phyloP scores from a whole-genome alignment of 345 rosid genomes.

The Hibiscus tridactylites region DNA sequence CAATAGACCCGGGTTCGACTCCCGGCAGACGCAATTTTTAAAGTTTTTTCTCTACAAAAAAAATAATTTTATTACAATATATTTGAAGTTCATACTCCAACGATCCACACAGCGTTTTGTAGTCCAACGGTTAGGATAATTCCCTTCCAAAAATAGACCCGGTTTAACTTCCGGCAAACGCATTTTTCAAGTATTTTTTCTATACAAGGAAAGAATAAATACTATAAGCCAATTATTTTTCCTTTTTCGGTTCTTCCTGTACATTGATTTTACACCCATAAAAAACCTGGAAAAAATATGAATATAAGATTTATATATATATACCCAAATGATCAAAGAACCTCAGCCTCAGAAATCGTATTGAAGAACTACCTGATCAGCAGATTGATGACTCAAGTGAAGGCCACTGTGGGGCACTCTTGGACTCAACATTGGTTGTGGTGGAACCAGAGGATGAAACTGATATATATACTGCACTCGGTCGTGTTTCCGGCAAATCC shows the following conservation, averaged over 20 bases:
- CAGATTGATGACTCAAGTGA: neutral
- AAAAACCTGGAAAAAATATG: neutral
- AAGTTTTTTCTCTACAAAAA: too few relatives aligned
- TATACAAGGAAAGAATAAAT: too few relatives aligned
- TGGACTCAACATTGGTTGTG: neutral
- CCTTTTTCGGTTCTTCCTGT: neutral
- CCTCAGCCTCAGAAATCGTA: neutral
- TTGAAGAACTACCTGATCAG: neutral
- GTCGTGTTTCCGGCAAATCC: slow-evolving; percentile 25
- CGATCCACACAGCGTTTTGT: neutral
- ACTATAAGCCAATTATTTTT: too few relatives aligned
- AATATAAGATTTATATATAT: too few relatives aligned
- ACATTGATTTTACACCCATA: neutral
- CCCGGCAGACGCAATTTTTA: slow-evolving; percentile 48
- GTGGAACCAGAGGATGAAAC: slow-evolving; percentile 8
- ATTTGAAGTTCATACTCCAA: too few relatives aligned
- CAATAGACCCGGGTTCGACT: slow-evolving; percentile 69
- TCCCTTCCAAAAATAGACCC: slow-evolving; percentile 73
- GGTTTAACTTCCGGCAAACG: slow-evolving; percentile 77
- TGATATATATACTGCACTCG: slow-evolving; percentile 8
- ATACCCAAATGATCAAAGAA: neutral
- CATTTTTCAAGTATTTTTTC: neutral
- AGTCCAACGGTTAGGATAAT: slow-evolving; percentile 98
- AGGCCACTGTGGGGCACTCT: neutral
- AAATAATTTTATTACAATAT: too few relatives aligned